Evolutionary conservation across 345 rosid genomes (phyloP).

Genomic region (Moricandia moricandioides): DNA sequence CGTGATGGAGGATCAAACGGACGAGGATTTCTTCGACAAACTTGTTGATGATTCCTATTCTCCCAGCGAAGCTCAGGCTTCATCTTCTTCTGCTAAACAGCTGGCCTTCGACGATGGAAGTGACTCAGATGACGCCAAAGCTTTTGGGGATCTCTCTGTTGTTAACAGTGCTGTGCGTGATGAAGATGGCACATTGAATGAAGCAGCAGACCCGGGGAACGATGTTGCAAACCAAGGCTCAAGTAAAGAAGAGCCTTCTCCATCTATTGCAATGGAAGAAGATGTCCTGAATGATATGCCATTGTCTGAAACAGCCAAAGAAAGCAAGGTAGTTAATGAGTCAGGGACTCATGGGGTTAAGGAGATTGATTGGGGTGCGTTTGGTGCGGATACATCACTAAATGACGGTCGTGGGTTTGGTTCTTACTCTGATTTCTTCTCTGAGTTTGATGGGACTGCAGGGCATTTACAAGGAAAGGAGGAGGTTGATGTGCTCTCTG

Average conservation of each 20-base stretch:
- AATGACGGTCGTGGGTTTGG: constrained; percentile 59
- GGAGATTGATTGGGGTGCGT: constrained; percentile 88
- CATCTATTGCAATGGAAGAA: constrained; percentile 28
- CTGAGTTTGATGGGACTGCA: constrained; percentile 44
- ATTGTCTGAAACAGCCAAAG: constrained; percentile 21
- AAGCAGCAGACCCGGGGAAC: constrained; percentile 17
- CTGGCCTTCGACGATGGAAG: constrained; percentile 37
- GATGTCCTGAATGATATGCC: background rate
- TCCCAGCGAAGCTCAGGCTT: constrained; percentile 19
- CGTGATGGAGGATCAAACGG: constrained; percentile 92
- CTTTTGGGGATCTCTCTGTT: constrained; percentile 54
- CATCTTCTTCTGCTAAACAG: constrained; percentile 15
- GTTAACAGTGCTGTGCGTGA: constrained; percentile 35
- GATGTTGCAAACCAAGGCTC: constrained; percentile 27
- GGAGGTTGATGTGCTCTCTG: constrained; percentile 32
- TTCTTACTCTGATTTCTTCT: constrained; percentile 75
- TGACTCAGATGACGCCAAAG: constrained; percentile 56
- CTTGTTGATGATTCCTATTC: constrained; percentile 66
- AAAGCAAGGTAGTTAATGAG: constrained; percentile 36
- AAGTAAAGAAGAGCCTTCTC: constrained; percentile 27
- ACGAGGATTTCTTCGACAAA: constrained; percentile 93
- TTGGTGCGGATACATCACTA: constrained; percentile 55
- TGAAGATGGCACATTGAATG: constrained; percentile 33
- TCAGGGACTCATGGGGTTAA: constrained; percentile 51
- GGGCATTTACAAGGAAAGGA: constrained; percentile 42